Percentiles rank a stretch among this genome's conserved stretches.
These are phyloP conservation scores for Torulaspora gathmanii DNA, from an alignment of 805 yeast species.

Conservation along the genomic window DNA sequence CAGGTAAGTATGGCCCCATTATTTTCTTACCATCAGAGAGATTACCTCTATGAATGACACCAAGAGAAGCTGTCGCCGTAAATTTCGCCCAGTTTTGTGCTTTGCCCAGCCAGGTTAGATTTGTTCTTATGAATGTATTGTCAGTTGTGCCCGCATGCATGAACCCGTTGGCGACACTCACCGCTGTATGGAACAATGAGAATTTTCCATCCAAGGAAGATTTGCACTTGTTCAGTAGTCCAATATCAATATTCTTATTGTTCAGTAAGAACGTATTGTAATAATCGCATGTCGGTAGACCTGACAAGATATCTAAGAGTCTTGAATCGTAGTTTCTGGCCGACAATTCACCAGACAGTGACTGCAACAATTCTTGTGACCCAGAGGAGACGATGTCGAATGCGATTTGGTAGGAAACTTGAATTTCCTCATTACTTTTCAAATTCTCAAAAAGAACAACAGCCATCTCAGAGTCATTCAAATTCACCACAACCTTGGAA, in stretches of 20 bases:
- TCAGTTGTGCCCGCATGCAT: slow-evolving; percentile 96
- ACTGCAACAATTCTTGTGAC: slow-evolving; percentile 77
- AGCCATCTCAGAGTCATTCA: slow-evolving; percentile 73
- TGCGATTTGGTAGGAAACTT: slow-evolving; percentile 86
- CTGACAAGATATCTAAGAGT: slow-evolving; percentile 69
- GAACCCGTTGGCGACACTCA: slow-evolving; percentile 89
- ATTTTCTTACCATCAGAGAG: slow-evolving; percentile 83
- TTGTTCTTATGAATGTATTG: slow-evolving; percentile 84
- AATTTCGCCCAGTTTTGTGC: slow-evolving; percentile 99
- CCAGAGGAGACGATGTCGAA: slow-evolving; percentile 91
- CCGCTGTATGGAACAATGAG: slow-evolving; percentile 93
- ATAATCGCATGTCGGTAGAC: slow-evolving; percentile 90
- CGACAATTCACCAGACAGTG: slow-evolving; percentile 43
- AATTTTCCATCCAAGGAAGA: slow-evolving; percentile 80
- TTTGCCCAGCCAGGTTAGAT: slow-evolving; percentile 92
- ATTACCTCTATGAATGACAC: slow-evolving; percentile 95
- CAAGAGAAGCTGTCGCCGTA: slow-evolving; percentile 95
- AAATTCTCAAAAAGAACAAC: slow-evolving; percentile 60
- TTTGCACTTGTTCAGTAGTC: slow-evolving; percentile 77
- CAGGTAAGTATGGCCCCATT: slow-evolving; percentile 87
- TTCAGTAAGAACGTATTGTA: slow-evolving; percentile 82
- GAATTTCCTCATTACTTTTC: slow-evolving; percentile 39
- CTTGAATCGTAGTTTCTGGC: slow-evolving; percentile 37
- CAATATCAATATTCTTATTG: slow-evolving; percentile 81
- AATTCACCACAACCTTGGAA: slow-evolving; percentile 80